Evolutionary conservation across 208 protist species (phyloP), one percentile per base, ranked within the genome.

Genomic region (Acanthamoeba healyi): DNA sequence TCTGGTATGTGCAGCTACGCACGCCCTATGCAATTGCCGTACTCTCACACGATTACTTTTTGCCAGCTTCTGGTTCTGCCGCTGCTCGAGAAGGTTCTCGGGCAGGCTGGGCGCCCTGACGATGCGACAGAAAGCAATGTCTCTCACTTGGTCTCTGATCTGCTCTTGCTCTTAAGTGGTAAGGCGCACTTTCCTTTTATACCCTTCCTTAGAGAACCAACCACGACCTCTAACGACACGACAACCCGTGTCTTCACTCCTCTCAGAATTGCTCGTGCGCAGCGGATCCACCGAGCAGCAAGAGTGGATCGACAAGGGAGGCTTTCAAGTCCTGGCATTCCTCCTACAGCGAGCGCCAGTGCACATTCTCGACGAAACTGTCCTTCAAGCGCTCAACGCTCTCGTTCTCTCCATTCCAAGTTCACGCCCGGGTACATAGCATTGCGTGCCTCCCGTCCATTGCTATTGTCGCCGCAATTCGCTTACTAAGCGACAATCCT

Each of bases 341-440:
- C 54, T 89, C 22, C 81, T 89, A 46, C 46, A 89, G 44, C 81
- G 54, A 26, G 54, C 54, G 7, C 81, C 81, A 0, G 54, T 67
- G 32, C 81, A 89, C 34, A 29, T 67, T 19, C 38, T 89, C 17
- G 81, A 89, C 29, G 32, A 89, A 42, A 89, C 81, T 38, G 81
- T 89, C n/a, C 34, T 89, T 17, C 81, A 89, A 26, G 81, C 81
- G 17, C 44, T 89, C 19, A 89, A 89, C 49, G 81, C 81, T 17
- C 81, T 89, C 3, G 19, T 89, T 22, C 81, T 89, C 2, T 65
- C 81, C 38, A 38, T 89, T 12, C 81, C 81, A 12, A 14, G 46
- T 22, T 26, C 40, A 6, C 38, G 29, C n/a, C 38, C 51, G 36
- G 81, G 81, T 89, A 88, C 10, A 3, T 38, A 22, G 38, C 36